Conservation (phyloP, 768 basidiomycete genomes). For the Asterophora lycoperdoides region DNA sequence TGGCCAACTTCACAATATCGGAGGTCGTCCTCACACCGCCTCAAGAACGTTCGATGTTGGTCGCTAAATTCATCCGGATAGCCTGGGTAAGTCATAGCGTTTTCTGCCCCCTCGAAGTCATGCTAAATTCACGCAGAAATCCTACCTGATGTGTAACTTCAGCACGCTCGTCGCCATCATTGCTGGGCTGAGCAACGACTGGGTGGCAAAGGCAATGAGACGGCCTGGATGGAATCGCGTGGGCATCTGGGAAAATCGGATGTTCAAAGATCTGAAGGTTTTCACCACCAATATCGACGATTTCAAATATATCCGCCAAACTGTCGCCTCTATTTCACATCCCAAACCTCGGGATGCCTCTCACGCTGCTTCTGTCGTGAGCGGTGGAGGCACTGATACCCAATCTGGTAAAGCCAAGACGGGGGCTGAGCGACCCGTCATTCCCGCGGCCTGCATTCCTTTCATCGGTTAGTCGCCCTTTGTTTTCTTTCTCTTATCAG, state of each 20-base stretch:
- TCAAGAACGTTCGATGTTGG: slow-evolving; percentile 56
- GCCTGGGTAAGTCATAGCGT: slow-evolving; percentile 61
- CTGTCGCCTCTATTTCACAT: slow-evolving; percentile 60
- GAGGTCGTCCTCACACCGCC: slow-evolving; percentile 78
- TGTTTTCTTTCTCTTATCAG: not conserved
- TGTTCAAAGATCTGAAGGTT: slow-evolving; percentile 66
- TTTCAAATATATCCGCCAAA: slow-evolving; percentile 70
- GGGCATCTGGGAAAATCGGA: slow-evolving; percentile 64
- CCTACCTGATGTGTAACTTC: slow-evolving; percentile 73
- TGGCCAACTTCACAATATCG: slow-evolving; percentile 74
- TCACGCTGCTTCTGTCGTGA: slow-evolving; percentile 51
- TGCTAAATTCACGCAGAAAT: slow-evolving; percentile 52
- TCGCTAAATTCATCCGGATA: slow-evolving; percentile 78
- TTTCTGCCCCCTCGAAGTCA: not conserved
- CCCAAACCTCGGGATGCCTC: slow-evolving; percentile 56
- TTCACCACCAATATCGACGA: slow-evolving; percentile 63
- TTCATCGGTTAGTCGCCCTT: slow-evolving; percentile 60
- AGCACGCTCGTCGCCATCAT: slow-evolving; percentile 78
- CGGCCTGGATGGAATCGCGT: slow-evolving; percentile 61
- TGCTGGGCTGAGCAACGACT: slow-evolving; percentile 65
- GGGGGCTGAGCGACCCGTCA: slow-evolving; percentile 32
- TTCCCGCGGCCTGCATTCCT: slow-evolving; percentile 65
- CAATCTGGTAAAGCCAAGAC: slow-evolving; percentile 34
- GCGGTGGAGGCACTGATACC: slow-evolving; percentile 37
- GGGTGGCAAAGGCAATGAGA: slow-evolving; percentile 63